Base-by-base conservation (phyloP, 2,329 filamentous ascomycete species). In the Aureobasidium melanogenum region DNA sequence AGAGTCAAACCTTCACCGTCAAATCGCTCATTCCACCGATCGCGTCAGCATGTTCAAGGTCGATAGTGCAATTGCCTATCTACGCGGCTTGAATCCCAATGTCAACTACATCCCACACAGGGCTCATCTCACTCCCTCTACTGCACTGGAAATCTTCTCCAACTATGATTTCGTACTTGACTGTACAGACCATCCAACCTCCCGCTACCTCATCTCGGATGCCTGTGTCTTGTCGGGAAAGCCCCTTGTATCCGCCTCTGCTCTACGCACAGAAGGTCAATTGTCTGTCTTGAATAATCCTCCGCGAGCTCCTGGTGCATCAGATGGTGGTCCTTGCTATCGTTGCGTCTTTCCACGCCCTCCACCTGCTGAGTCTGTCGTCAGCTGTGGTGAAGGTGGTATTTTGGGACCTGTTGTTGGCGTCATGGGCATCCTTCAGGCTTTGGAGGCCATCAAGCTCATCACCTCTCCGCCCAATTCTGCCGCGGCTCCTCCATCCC, bases 361-460 rank as follows among this genome's bases (percentile, higher is more conserved):
- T 0, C 92, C 94, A 0, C 91, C 93, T 0, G 84, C 89, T 0
- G 88, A 89, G 44, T 91, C 84, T 61, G 87, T 97, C 0, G 80
- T 90, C 1, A 91, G 87, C 63, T 99, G 94, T 69, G 91, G 92
- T 43, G 94, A 99, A 71, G 93, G 92, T 10, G 94, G 94, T 0
- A 91, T 99, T 9, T 69, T 99, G 1, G 94, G 94, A 0, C 92
- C 94, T 0, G 91, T 97, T 0, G 94, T 99, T 0, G 94, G 94
- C 0, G 82, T 86, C 0, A 97, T 99, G 90, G 94, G 94, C 8
- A 86, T 96, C 0, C 76, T 97, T 61, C 94, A 97, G 76, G 93
- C 94, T 0, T 78, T 96, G 1, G 91, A 97, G 75, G 86, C 90
- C 0, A 86, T 97, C 68, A 94, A 95, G 71, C 73, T 97, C n/a